These are phyloP conservation scores for Pseudonitzschia delicatissima DNA, from an alignment of 108 stramenopile species.

Conservation along the genomic window DNA sequence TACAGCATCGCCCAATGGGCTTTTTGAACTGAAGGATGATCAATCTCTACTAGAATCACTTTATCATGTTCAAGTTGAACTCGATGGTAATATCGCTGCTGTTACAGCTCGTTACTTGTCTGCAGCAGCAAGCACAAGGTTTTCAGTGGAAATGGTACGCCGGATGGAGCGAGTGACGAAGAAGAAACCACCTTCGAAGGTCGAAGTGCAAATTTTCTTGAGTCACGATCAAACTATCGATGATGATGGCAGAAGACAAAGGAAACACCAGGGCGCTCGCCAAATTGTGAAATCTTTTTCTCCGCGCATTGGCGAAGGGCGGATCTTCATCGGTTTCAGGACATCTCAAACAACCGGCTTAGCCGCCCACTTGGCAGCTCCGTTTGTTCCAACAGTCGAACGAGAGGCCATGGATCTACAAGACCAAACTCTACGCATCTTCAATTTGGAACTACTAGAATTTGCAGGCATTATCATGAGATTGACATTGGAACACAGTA, in stretches of 20 bases:
- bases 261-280: slow-evolving; percentile 4
- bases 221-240: slow-evolving; percentile 40
- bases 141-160: slow-evolving; percentile 53
- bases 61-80: slow-evolving; percentile 38
- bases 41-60: slow-evolving; percentile 35
- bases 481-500: slow-evolving; percentile 59
- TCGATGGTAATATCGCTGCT: slow-evolving; percentile 46
- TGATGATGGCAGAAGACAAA: slow-evolving; percentile 1
- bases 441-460: slow-evolving; percentile 69
- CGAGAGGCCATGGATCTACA: slow-evolving; percentile 81
- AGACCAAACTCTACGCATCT: slow-evolving; percentile 63
- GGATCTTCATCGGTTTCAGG: slow-evolving; percentile 79
- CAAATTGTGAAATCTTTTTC: slow-evolving; percentile 57
- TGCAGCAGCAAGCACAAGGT: slow-evolving; percentile 58
- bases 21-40: slow-evolving; percentile 56
- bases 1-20: slow-evolving; percentile 48
- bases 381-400: slow-evolving; percentile 80
- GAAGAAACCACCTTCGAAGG: slow-evolving; percentile 62
- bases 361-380: slow-evolving; percentile 73
- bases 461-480: slow-evolving; percentile 29
- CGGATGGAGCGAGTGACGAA: slow-evolving; percentile 85
- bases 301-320: slow-evolving; percentile 56
- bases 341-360: slow-evolving; percentile 82
- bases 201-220: slow-evolving; percentile 65
- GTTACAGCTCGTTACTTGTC: slow-evolving; percentile 72